Conservation (phyloP, 306 rosid species). For the Cicer bijugum region DNA sequence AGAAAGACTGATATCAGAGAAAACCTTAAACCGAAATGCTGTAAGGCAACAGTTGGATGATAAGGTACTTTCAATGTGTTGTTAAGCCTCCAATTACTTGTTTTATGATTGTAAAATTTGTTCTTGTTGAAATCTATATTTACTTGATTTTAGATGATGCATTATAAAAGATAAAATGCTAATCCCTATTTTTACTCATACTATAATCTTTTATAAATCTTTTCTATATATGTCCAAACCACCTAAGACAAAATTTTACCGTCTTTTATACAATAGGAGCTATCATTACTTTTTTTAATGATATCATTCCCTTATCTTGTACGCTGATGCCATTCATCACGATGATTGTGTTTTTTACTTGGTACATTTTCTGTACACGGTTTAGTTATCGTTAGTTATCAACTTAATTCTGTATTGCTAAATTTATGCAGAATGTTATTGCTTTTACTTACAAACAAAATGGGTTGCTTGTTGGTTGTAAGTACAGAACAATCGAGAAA, state of each 20-base stretch:
- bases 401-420: constrained; percentile 4
- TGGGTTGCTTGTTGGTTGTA: constrained; percentile 83
- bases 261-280: background rate
- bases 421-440: constrained; percentile 60
- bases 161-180: background rate
- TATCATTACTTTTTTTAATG: background rate
- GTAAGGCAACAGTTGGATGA: constrained; percentile 65
- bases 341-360: background rate
- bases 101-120: constrained; percentile 32
- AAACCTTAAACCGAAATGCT: constrained; percentile 73
- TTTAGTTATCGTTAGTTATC: constrained; percentile 34
- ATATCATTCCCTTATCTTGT: background rate
- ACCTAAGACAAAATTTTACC: background rate
- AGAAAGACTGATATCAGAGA: constrained; percentile 75
- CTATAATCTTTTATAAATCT: background rate
- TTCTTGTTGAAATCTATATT: constrained; percentile 4
- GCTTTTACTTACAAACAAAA: constrained; percentile 80
- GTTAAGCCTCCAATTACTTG: constrained; percentile 22
- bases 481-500: constrained; percentile 71
- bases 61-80: constrained; percentile 57
- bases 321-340: background rate
- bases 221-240: background rate
- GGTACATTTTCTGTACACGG: background rate
- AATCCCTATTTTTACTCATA: too few relatives aligned
- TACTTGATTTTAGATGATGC: background rate